Evolutionary conservation across 306 rosid species (phyloP), one percentile per base, ranked within the genome.

Genomic region (Corylus avellana): DNA sequence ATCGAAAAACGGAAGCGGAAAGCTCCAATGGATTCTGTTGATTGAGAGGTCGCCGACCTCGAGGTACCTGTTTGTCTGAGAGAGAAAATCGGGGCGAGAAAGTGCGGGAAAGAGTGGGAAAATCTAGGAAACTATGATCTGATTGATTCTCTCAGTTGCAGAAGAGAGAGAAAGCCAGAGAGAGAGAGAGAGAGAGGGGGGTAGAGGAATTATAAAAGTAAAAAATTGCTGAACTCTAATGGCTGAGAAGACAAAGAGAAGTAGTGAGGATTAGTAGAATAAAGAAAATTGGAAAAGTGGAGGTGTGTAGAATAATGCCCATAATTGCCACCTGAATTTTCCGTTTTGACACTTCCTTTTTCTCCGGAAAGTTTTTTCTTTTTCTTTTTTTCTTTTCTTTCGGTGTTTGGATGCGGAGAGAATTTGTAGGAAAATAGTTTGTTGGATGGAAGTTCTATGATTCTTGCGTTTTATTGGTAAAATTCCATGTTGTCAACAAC

Each of bases 51-150:
- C 56, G 20, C 56, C 57, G 88, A 90, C 80, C 84, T 88, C 83
- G 66, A 79, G 67, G 37, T 14, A 9, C 72, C 29, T 9, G 72
- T 42, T 67, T 51, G 83, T 71, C 72, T 84, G 83, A 64, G 83
- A 70, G 77, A 81, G 85, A 82, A 67, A 88, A 82, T 80, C 88
- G 22, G 76, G 78, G 84, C 37, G 67, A 82, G 86, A 82, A 83
- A 93, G 89, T 88, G 90, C 89, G 84, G 84, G 85, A 79, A 75
- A 83, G 64, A 83, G 86, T 82, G 89, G 86, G 89, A 86, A 87
- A 87, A 80, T 82, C 84, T 77, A 87, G 83, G 82, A 75, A 86
- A 86, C 75, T 82, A 83, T 87, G 97, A 91, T 94, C 94, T 85
- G 90, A 76, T 63, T 64, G 72, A 42, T 68, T 42, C 72, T 68